These are phyloP conservation scores for Leptoxyphium fumago DNA, from an alignment of 2,329 filamentous ascomycete genomes.

Conservation along the genomic window DNA sequence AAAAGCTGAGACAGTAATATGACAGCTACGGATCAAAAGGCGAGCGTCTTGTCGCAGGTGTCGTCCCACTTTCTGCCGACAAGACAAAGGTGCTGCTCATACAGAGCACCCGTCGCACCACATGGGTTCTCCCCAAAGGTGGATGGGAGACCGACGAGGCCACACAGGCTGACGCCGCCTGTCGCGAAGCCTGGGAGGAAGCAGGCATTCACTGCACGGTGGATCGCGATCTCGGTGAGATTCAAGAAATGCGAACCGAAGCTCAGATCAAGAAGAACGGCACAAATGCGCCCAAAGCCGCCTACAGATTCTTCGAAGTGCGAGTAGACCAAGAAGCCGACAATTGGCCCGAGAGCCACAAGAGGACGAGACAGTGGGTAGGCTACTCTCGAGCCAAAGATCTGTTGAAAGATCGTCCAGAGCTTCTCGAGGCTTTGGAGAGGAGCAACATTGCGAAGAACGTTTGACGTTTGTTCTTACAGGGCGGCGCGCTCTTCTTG, in stretches of 20 bases:
- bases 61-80: slow-evolving; percentile 78
- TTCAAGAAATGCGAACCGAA: slow-evolving; percentile 58
- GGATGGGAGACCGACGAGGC: slow-evolving; percentile 94
- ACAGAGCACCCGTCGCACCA: slow-evolving; percentile 76
- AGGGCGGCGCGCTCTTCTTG: not conserved
- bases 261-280: slow-evolving; percentile 19
- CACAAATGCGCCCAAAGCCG: slow-evolving; percentile 50
- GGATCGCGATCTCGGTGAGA: slow-evolving; percentile 71
- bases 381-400: slow-evolving; percentile 68
- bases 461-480: not conserved
- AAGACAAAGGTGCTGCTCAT: slow-evolving; percentile 83
- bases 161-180: slow-evolving; percentile 67
- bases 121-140: slow-evolving; percentile 95
- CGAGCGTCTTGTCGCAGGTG: slow-evolving; percentile 86
- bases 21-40: slow-evolving; percentile 81
- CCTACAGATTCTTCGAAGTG: slow-evolving; percentile 75
- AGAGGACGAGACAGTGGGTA: slow-evolving; percentile 83
- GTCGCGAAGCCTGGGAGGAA: slow-evolving; percentile 93
- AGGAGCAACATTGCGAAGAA: slow-evolving; percentile 38
- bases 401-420: slow-evolving; percentile 62
- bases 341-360: slow-evolving; percentile 88
- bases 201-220: slow-evolving; percentile 80
- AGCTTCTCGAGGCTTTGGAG: slow-evolving; percentile 75
- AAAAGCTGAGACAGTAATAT: not conserved
- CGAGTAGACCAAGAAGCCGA: slow-evolving; percentile 73